Conservation (phyloP, 208 protist genomes). For the Vickermania ingenoplastis region DNA sequence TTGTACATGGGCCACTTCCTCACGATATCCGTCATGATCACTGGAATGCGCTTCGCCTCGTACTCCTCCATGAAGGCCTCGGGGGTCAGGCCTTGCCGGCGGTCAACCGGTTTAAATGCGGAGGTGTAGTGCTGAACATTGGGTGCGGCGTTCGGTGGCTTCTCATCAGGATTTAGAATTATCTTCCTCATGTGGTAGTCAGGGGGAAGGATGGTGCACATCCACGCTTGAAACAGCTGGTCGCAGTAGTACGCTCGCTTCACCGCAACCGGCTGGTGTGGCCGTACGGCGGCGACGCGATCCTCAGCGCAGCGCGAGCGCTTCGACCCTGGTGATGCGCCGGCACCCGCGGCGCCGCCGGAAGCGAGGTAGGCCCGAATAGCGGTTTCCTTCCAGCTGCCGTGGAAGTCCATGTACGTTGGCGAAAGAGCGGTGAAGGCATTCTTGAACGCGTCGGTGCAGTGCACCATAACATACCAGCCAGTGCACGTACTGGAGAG, state of each 20-base stretch:
- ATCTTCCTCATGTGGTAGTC: constrained; percentile 49
- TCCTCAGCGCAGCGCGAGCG: constrained; percentile 6
- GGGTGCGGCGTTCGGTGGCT: neutral
- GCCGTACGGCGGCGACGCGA: neutral
- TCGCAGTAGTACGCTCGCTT: constrained; percentile 65
- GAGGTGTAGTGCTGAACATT: constrained; percentile 34
- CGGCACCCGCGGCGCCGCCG: neutral
- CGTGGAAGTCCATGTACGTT: constrained; percentile 36
- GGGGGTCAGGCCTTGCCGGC: constrained; percentile 34
- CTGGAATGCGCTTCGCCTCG: constrained; percentile 56
- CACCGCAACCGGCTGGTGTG: constrained; percentile 49
- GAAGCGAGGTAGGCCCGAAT: constrained; percentile 34
- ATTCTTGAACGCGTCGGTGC: constrained; percentile 70
- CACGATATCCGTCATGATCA: constrained; percentile 72
- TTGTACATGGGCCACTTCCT: constrained; percentile 75
- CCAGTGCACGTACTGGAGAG: constrained; percentile 66
- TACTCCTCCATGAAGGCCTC: constrained; percentile 62
- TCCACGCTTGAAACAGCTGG: constrained; percentile 80
- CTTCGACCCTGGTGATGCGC: constrained; percentile 16
- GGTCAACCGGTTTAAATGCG: constrained; percentile 47
- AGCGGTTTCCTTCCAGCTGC: constrained; percentile 73
- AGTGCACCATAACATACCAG: constrained; percentile 76
- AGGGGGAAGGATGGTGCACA: constrained; percentile 78
- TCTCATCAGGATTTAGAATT: neutral
- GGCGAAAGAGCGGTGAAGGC: constrained; percentile 54